phyloP scores from a whole-genome alignment of 768 basidiomycete species.

The Termitomyces sp. region DNA sequence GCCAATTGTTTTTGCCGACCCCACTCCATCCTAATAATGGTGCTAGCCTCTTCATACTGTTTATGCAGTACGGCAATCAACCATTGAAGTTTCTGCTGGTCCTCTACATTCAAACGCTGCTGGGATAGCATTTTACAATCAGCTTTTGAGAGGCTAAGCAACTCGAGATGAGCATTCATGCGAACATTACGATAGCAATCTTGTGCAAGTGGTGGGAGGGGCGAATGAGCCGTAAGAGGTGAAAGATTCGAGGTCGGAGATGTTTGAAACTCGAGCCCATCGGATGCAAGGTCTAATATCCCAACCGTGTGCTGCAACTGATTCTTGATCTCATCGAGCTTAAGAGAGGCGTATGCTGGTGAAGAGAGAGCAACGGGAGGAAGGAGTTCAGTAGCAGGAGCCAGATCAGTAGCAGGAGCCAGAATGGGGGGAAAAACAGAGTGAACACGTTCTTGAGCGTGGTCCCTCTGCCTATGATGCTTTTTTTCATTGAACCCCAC shows the following conservation, averaged over 20 bases:
- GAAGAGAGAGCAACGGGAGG: not conserved
- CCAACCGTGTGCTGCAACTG: not conserved
- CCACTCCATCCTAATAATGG: not conserved
- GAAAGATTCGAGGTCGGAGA: not conserved
- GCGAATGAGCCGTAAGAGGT: not conserved
- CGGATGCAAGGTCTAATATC: not conserved
- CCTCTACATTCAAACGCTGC: not conserved
- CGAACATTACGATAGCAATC: not conserved
- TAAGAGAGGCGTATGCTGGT: not conserved
- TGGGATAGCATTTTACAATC: not conserved
- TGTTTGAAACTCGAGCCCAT: not conserved
- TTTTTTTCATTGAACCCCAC: not conserved
- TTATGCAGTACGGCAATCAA: not conserved
- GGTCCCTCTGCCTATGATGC: not conserved
- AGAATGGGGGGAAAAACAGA: not conserved
- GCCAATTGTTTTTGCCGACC: not conserved
- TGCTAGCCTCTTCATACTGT: not conserved
- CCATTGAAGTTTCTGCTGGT: not conserved
- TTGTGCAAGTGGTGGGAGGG: not conserved
- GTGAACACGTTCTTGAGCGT: not conserved
- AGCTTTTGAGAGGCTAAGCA: not conserved
- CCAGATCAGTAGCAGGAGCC: not conserved
- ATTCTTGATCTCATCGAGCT: not conserved
- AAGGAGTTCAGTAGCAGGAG: not conserved
- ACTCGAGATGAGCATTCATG: not conserved